These are phyloP conservation scores for Striga asiatica DNA, from an alignment of 257 asterid species.

Conservation along the genomic window DNA sequence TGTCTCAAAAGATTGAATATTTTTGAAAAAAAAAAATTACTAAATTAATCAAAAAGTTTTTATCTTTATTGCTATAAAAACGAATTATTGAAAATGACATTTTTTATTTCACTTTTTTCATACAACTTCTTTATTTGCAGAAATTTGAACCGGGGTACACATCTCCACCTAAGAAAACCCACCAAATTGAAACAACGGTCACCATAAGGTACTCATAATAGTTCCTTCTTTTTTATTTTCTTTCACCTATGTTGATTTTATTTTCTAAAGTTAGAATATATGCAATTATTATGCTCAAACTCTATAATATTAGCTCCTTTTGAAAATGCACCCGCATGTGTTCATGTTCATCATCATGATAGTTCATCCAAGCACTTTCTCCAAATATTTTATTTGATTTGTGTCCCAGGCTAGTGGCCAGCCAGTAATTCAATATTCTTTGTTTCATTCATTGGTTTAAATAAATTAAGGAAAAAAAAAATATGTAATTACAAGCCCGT, in stretches of 20 bases:
- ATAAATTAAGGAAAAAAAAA: no score
- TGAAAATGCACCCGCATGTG: no score
- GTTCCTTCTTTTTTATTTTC: slow-evolving; percentile 1
- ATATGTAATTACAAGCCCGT: no score
- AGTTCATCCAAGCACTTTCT: slow-evolving; percentile 5
- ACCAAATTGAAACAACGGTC: slow-evolving; percentile 30
- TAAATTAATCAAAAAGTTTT: background rate
- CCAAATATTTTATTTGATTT: background rate
- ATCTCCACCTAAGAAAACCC: slow-evolving; percentile 42
- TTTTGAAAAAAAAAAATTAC: background rate
- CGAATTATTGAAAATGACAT: slow-evolving; percentile 7
- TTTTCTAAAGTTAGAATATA: background rate
- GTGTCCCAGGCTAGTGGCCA: no score
- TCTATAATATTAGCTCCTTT: background rate
- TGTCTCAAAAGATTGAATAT: no score
- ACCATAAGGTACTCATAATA: slow-evolving; percentile 49
- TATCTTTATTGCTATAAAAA: background rate
- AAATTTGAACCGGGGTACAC: slow-evolving; percentile 80
- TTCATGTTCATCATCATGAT: slow-evolving; percentile 2
- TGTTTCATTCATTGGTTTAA: no score
- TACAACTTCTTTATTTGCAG: slow-evolving; percentile 53
- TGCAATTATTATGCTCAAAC: background rate
- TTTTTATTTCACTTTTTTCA: background rate
- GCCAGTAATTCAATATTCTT: no score
- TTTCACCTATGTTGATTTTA: background rate